Evolutionary conservation across 371 early-diverging fungal species (phyloP).

Genomic region (Apophysomyces elegans): DNA sequence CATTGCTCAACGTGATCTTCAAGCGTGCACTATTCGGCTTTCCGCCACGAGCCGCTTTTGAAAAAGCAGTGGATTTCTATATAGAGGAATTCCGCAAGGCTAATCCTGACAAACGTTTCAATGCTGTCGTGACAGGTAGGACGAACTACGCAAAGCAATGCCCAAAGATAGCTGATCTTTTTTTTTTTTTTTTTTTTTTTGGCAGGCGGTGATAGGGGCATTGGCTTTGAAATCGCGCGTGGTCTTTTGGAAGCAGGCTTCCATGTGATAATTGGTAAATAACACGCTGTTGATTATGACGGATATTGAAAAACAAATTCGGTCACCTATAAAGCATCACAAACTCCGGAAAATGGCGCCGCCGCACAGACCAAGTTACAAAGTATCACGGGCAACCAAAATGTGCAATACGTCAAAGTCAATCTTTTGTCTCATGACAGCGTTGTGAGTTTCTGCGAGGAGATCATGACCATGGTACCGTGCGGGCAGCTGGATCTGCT

Average conservation of each 20-base stretch:
- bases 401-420: neutral
- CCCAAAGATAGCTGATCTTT: neutral
- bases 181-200: slow-evolving; percentile 4
- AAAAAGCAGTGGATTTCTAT: slow-evolving; percentile 15
- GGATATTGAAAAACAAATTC: neutral
- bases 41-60: slow-evolving; percentile 7
- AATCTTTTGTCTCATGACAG: slow-evolving; percentile 3
- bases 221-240: slow-evolving; percentile 42
- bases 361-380: slow-evolving; percentile 11
- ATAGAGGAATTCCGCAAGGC: slow-evolving; percentile 12
- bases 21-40: slow-evolving; percentile 25
- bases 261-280: slow-evolving; percentile 44
- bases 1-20: slow-evolving; percentile 30
- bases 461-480: neutral
- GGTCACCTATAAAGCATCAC: neutral
- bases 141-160: no score
- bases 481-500: neutral
- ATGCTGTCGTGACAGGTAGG: slow-evolving; percentile 35
- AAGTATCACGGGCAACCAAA: neutral
- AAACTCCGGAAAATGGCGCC: neutral
- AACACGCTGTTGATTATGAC: neutral
- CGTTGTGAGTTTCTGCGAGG: neutral
- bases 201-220: slow-evolving; percentile 50
- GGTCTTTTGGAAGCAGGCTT: slow-evolving; percentile 38
- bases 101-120: neutral